Conservation (phyloP, 345 rosid species). For the Melaleuca alternifolia region DNA sequence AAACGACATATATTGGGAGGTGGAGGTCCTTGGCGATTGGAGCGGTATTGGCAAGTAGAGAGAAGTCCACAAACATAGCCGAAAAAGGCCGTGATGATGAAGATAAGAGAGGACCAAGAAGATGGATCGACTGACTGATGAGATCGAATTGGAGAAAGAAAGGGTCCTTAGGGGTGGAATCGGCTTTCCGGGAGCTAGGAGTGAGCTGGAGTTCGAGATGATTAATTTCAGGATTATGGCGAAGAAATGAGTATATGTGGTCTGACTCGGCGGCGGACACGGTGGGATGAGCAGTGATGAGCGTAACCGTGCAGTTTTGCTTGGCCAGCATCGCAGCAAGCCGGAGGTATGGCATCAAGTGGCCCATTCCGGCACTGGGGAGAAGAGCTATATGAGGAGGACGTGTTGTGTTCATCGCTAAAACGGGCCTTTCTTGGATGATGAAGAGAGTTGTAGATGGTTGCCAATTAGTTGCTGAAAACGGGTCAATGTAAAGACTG, state of each 20-base stretch:
- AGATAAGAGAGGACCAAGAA: conserved; percentile 15
- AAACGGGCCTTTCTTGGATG: too few relatives aligned
- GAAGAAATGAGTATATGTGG: conserved; percentile 18
- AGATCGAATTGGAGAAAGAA: conserved; percentile 21
- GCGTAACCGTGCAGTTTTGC: conserved; percentile 16
- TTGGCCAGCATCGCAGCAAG: conserved; percentile 19
- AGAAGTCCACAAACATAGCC: conserved; percentile 19
- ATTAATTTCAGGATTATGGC: conserved; percentile 12
- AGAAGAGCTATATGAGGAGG: conserved; percentile 23
- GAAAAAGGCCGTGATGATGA: conserved; percentile 7
- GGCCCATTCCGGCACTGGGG: conserved; percentile 35
- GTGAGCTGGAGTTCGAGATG: conserved; percentile 12
- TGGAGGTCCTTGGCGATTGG: conserved; percentile 5
- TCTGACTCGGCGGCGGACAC: conserved; percentile 23
- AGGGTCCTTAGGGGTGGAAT: conserved; percentile 11
- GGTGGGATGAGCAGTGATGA: conserved; percentile 22
- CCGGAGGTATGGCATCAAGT: conserved; percentile 26
- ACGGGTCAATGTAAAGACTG: too few relatives aligned
- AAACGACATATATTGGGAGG: conserved; percentile 16
- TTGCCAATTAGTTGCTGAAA: too few relatives aligned
- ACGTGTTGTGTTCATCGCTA: neutral
- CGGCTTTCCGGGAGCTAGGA: neutral
- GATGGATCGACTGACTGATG: conserved; percentile 23
- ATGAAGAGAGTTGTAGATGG: too few relatives aligned
- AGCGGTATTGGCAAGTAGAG: conserved; percentile 2